phyloP scores from a whole-genome alignment of 441 rosid species.

The Croton laevigatus region DNA sequence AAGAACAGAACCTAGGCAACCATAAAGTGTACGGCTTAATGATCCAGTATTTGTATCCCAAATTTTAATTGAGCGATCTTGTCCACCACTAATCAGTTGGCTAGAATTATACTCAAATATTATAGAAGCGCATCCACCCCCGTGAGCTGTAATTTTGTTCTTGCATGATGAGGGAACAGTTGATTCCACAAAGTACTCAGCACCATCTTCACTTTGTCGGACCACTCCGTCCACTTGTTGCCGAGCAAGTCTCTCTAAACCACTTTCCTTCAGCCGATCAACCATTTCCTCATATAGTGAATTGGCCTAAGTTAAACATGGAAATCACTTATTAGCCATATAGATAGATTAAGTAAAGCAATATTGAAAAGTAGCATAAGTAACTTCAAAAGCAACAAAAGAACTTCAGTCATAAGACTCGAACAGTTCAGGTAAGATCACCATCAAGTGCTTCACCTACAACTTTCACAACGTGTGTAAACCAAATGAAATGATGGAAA shows the following conservation, averaged over 20 bases:
- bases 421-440: not conserved
- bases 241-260: slow-evolving; percentile 78
- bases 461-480: not conserved
- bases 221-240: slow-evolving; percentile 97
- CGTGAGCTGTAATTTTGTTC: slow-evolving; percentile 78
- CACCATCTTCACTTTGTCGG: slow-evolving; percentile 85
- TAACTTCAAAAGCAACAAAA: not conserved
- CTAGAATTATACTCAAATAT: slow-evolving; percentile 73
- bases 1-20: slow-evolving; percentile 87
- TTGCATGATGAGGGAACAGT: slow-evolving; percentile 66
- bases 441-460: not conserved
- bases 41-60: slow-evolving; percentile 84
- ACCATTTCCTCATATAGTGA: slow-evolving; percentile 85
- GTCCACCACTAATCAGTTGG: slow-evolving; percentile 80
- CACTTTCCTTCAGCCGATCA: slow-evolving; percentile 79
- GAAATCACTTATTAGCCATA: slow-evolving; percentile 17
- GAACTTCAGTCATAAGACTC: not conserved
- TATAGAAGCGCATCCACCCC: slow-evolving; percentile 88
- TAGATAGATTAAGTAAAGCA: not conserved
- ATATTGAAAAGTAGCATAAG: not conserved
- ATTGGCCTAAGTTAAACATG: slow-evolving; percentile 52
- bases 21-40: slow-evolving; percentile 53
- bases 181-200: slow-evolving; percentile 72
- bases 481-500: not conserved
- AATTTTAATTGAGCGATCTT: slow-evolving; percentile 76